A percentile compares a stretch with the other conserved stretches of the same genome.
phyloP scores from a whole-genome alignment of 352 stramenopile genomes.

The Pythium guiyangense region DNA sequence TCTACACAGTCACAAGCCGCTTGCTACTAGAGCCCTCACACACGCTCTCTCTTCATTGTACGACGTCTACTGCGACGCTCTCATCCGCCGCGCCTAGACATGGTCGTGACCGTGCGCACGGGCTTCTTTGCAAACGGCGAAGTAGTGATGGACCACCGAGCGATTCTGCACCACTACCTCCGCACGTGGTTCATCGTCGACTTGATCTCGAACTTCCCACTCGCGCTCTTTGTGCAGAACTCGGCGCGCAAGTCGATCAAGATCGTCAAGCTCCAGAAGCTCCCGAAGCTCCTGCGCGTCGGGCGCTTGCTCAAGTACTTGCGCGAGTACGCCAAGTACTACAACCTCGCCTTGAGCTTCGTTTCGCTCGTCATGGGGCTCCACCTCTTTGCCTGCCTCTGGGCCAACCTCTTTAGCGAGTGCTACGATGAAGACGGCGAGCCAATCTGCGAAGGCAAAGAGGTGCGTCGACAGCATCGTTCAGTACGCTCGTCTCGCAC shows the following conservation, averaged over 20 bases:
- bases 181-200: conserved; percentile 81
- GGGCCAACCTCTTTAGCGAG: conserved; percentile 67
- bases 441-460: conserved; percentile 25
- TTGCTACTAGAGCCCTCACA: no score
- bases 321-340: conserved; percentile 82
- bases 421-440: conserved; percentile 31
- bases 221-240: conserved; percentile 53
- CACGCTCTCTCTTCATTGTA: background rate
- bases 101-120: conserved; percentile 76
- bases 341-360: conserved; percentile 73
- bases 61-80: no score
- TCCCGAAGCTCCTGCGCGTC: conserved; percentile 78
- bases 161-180: conserved; percentile 65
- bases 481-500: no score
- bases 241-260: conserved; percentile 70
- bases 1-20: background rate
- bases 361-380: conserved; percentile 58
- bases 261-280: conserved; percentile 82
- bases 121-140: conserved; percentile 72
- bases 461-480: conserved; percentile 19
- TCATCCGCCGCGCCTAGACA: no score
- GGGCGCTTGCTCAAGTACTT: conserved; percentile 72
- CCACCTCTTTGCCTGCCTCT: conserved; percentile 70
- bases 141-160: conserved; percentile 70
- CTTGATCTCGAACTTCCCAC: conserved; percentile 79